Percentiles rank a stretch among this genome's conserved stretches.
These are phyloP conservation scores for Actinomortierella wolfii DNA, from an alignment of 371 early-diverging fungal species.

Conservation along the genomic window DNA sequence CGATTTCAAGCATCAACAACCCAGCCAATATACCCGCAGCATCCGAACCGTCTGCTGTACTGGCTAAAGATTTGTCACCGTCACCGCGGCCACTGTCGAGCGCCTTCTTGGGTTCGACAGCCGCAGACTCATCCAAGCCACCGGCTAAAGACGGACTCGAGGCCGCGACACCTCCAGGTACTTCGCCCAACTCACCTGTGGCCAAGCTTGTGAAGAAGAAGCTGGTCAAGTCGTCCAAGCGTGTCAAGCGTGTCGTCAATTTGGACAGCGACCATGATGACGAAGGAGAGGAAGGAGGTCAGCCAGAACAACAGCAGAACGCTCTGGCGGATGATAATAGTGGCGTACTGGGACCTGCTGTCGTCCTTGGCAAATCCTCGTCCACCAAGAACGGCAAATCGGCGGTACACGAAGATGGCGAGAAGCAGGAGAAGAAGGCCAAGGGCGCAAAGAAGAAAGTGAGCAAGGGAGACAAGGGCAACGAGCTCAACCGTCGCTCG, in stretches of 20 bases:
- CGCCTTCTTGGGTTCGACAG: not conserved
- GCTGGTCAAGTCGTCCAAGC: constrained; percentile 32
- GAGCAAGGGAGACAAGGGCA: constrained; percentile 12
- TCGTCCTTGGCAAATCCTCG: no score
- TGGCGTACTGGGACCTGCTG: no score
- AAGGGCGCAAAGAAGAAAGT: constrained; percentile 13
- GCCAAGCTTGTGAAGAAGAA: constrained; percentile 33
- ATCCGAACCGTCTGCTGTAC: constrained; percentile 33
- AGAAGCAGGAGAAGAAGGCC: no score
- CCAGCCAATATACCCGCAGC: constrained; percentile 46
- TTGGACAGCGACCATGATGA: constrained; percentile 48
- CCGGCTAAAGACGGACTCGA: constrained; percentile 8
- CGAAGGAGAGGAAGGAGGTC: constrained; percentile 1
- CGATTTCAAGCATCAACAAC: constrained; percentile 31
- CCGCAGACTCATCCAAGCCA: constrained; percentile 2
- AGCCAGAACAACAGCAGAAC: not conserved
- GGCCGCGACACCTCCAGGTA: constrained; percentile 9
- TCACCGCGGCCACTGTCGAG: constrained; percentile 5
- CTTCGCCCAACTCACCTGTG: constrained; percentile 1
- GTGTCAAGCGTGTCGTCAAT: constrained; percentile 40
- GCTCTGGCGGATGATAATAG: no score
- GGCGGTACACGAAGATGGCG: no score
- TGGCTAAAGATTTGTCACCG: constrained; percentile 26
- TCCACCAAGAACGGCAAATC: no score
- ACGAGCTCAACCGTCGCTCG: not conserved